A percentile compares a stretch with the other conserved stretches of the same genome.
Conservation (phyloP, 1,139 yeast genomes). For the Geotrichum reessii region DNA sequence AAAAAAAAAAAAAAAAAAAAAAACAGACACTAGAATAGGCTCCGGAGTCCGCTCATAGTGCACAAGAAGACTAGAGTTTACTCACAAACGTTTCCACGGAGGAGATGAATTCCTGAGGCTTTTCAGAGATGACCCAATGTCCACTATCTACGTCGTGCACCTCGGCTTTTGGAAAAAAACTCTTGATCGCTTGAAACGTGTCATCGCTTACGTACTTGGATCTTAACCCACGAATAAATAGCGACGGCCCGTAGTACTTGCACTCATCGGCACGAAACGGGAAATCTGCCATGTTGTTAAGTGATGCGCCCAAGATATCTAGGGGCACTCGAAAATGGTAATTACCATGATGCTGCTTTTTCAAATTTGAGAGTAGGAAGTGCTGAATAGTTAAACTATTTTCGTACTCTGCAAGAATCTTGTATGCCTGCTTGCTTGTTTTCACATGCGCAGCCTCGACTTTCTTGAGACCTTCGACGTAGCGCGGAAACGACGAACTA, state of each 20-base stretch:
- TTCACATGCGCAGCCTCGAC: slow-evolving; percentile 42
- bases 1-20: neutral
- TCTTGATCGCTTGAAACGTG: slow-evolving; percentile 42
- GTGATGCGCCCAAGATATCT: slow-evolving; percentile 55
- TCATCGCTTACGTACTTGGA: slow-evolving; percentile 47
- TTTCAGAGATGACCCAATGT: slow-evolving; percentile 56
- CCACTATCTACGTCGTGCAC: slow-evolving; percentile 74
- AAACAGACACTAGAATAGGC: neutral
- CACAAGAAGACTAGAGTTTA: neutral
- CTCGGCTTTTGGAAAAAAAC: slow-evolving; percentile 72
- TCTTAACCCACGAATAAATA: slow-evolving; percentile 73
- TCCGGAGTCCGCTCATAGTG: too few relatives aligned
- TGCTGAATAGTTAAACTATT: slow-evolving; percentile 57
- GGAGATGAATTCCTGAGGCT: slow-evolving; percentile 27
- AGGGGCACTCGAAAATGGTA: slow-evolving; percentile 56
- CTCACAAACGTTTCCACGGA: slow-evolving; percentile 12
- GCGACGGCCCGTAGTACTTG: slow-evolving; percentile 64
- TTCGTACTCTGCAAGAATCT: slow-evolving; percentile 43
- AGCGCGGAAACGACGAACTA: slow-evolving; percentile 56
- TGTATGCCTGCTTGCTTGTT: slow-evolving; percentile 63
- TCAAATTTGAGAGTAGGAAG: slow-evolving; percentile 69
- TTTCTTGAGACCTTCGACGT: slow-evolving; percentile 56
- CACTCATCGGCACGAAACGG: slow-evolving; percentile 55
- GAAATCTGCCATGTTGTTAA: slow-evolving; percentile 69
- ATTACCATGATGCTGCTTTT: slow-evolving; percentile 35